These are phyloP conservation scores for Aspergillus panamensis DNA, from an alignment of 495 filamentous ascomycete genomes.

Conservation along the genomic window DNA sequence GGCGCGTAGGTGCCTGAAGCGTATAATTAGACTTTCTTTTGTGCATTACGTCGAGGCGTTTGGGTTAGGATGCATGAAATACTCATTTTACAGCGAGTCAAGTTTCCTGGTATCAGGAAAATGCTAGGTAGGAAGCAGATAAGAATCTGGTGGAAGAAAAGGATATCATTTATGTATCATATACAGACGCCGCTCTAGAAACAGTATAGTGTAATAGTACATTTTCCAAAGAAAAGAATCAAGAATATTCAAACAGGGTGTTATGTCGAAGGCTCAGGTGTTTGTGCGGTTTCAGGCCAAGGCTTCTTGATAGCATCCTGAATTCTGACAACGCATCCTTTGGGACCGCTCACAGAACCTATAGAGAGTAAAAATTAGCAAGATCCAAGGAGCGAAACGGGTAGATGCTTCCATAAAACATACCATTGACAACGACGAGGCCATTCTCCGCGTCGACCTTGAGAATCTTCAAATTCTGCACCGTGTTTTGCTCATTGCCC, in stretches of 20 bases:
- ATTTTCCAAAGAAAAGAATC: constrained; percentile 26
- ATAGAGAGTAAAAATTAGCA: constrained; percentile 10
- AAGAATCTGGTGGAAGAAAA: constrained; percentile 24
- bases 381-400: not conserved
- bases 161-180: constrained; percentile 50
- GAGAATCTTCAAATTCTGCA: constrained; percentile 86
- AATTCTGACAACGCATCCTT: constrained; percentile 75
- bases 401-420: constrained; percentile 12
- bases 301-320: constrained; percentile 92
- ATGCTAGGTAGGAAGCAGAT: not conserved
- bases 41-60: constrained; percentile 16
- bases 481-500: constrained; percentile 80
- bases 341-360: constrained; percentile 79
- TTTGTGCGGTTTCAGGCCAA: constrained; percentile 58
- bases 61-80: constrained; percentile 5
- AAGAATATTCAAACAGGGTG: constrained; percentile 12
- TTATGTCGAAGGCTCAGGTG: constrained; percentile 41
- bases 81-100: constrained; percentile 9
- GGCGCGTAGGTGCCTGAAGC: constrained; percentile 10
- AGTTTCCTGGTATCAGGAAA: not conserved
- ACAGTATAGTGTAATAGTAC: constrained; percentile 45
- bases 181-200: constrained; percentile 46
- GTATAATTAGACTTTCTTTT: constrained; percentile 8
- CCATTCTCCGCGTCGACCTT: constrained; percentile 81
- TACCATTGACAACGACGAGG: constrained; percentile 82